phyloP scores from a whole-genome alignment of 1,284 basidiomycete species.

The Moniliella sp. region DNA sequence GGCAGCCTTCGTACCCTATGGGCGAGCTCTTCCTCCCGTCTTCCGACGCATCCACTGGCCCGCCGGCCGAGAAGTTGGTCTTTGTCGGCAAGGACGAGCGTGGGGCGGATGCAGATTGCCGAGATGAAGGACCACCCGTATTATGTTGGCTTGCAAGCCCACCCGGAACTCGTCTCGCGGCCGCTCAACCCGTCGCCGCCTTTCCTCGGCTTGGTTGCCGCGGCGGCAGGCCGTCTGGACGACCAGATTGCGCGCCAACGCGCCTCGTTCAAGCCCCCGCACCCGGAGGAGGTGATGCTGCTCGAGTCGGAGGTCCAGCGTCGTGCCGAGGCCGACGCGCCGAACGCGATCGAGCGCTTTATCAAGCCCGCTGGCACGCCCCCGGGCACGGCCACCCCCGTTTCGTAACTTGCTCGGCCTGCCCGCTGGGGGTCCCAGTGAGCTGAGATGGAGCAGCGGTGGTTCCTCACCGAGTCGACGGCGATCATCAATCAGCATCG shows the following conservation, averaged over 20 bases:
- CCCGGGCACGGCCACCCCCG: background rate
- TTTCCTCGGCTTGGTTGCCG: conserved; percentile 85
- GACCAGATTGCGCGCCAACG: conserved; percentile 54
- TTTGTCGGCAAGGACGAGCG: conserved; percentile 84
- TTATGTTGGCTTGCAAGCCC: conserved; percentile 83
- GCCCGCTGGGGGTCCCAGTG: too few species aligned
- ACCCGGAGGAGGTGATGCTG: conserved; percentile 35
- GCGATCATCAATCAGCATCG: too few species aligned
- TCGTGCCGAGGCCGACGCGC: too few species aligned
- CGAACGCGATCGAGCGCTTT: too few species aligned
- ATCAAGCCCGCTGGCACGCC: background rate
- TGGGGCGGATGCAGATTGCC: conserved; percentile 89
- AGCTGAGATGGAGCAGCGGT: too few species aligned
- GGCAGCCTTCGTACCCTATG: too few species aligned
- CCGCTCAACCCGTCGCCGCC: conserved; percentile 91
- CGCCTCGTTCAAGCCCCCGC: conserved; percentile 39
- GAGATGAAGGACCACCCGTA: conserved; percentile 78
- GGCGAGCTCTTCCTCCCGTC: too few species aligned
- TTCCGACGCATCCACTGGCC: background rate
- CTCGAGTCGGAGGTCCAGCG: conserved; percentile 7
- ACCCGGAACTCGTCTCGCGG: conserved; percentile 96
- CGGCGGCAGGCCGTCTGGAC: conserved; percentile 53
- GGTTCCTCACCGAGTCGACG: too few species aligned
- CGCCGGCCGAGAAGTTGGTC: conserved; percentile 12
- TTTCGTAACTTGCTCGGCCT: too few species aligned